Evolutionary conservation across 805 yeast species (phyloP).

Genomic region (Pichia nakasei): DNA sequence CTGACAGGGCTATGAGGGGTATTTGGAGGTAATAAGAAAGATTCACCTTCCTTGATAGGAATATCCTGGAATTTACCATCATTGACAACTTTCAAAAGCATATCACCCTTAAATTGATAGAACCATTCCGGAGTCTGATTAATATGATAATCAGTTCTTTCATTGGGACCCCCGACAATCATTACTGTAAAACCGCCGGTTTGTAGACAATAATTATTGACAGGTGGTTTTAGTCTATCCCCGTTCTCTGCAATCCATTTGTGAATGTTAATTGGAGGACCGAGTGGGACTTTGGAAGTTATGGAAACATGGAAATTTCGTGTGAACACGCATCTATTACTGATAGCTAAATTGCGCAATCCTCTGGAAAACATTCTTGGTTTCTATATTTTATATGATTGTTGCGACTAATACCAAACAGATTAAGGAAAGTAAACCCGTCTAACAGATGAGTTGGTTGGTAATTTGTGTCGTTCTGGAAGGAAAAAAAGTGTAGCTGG

Average conservation of each 20-base stretch:
- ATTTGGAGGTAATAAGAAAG: constrained; percentile 78
- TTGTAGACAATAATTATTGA: constrained; percentile 82
- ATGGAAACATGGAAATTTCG: neutral
- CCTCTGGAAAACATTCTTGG: too few relatives aligned
- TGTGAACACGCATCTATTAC: too few relatives aligned
- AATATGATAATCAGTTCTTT: constrained; percentile 85
- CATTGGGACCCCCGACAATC: constrained; percentile 96
- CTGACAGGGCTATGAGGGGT: constrained; percentile 88
- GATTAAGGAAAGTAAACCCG: too few relatives aligned
- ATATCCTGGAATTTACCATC: constrained; percentile 70
- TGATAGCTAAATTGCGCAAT: too few relatives aligned
- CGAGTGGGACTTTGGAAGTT: constrained; percentile 31
- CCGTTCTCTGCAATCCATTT: constrained; percentile 76
- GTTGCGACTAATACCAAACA: too few relatives aligned
- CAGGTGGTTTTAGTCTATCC: constrained; percentile 80
- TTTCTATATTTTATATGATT: too few relatives aligned
- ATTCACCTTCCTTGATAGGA: constrained; percentile 73
- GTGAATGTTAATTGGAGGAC: constrained; percentile 66
- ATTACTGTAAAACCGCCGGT: constrained; percentile 89
- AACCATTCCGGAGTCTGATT: constrained; percentile 95
- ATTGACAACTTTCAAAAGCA: constrained; percentile 78
- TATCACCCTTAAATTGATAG: constrained; percentile 76
- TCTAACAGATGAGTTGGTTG: too few relatives aligned
- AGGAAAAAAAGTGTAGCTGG: too few relatives aligned
- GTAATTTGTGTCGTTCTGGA: too few relatives aligned